Base-by-base conservation (phyloP, 1,139 yeast genomes). In the Hanseniaspora uvarum region DNA sequence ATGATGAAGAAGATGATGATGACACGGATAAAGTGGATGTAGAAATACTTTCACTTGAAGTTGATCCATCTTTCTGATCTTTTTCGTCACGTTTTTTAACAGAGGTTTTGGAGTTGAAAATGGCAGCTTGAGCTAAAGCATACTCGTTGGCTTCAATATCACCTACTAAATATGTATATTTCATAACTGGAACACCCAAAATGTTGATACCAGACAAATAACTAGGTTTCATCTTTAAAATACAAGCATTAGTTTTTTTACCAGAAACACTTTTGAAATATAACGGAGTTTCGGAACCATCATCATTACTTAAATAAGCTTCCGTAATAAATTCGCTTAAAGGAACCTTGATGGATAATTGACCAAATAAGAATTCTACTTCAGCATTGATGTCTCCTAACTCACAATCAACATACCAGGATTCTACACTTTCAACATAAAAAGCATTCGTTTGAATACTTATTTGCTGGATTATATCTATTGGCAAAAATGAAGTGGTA, bases 401-500 rank as follows among this genome's bases (percentile, higher is more conserved):
- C 12, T 70, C 61, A 68, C 95, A 86, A 57, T 77, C 76, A 26
- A 83, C 85, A 21, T 84, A 64, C 95, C 95, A 86, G 24, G 76
- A 59, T 23, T 70, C 71, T 7, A 73, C 62, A 16, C 75, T 74
- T 3, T 70, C 63, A 7, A 78, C 73, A 65, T 79, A 86, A 58
- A 74, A 76, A 0, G 95, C 95, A 61, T 83, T 82, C 24, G 83
- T 70, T 68, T 86, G 94, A 19, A 83, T 72, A 0, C 94, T 92
- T 41, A 86, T 67, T 60, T 79, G 78, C 50, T 85, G 74, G 49
- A 86, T 70, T 3, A 79, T 65, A 46, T 76, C 73, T 52, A 77
- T 69, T 0, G 95, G 95, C 48, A 86, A 65, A 61, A 72, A 77
- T 30, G 75, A 74, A 62, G 70, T 74, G n/a, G 69, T 59, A 34